A percentile compares a stretch with the other conserved stretches of the same genome.
These are phyloP conservation scores for Coemansia asiatica DNA, from an alignment of 192 early-diverging fungal genomes.

Conservation along the genomic window DNA sequence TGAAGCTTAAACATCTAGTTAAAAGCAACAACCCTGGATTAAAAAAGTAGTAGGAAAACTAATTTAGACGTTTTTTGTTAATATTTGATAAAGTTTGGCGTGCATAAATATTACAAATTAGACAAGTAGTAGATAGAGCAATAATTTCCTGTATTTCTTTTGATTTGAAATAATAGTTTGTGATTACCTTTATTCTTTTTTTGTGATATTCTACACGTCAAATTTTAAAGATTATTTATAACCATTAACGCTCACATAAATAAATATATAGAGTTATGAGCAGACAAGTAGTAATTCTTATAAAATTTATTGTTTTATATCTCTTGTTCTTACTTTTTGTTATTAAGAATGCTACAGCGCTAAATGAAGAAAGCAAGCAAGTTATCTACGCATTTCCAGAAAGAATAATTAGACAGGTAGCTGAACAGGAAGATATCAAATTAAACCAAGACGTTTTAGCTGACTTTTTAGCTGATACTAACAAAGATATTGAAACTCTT, in stretches of 20 bases:
- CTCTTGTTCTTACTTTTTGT: not conserved
- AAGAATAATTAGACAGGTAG: not conserved
- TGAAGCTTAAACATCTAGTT: too few relatives aligned
- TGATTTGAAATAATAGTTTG: too few relatives aligned
- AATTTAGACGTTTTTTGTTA: not conserved
- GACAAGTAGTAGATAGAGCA: not conserved
- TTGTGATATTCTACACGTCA: too few relatives aligned
- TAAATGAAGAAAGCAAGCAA: not conserved
- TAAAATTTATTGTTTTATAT: not conserved
- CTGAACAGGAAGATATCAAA: not conserved
- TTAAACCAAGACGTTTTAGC: not conserved
- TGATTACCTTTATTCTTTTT: too few relatives aligned
- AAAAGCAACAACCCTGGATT: too few relatives aligned
- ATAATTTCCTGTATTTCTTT: not conserved
- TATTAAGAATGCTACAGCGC: not conserved
- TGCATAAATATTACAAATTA: conserved; percentile 6
- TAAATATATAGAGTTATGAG: too few relatives aligned
- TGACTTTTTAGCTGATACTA: not conserved
- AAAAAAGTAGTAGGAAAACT: not conserved
- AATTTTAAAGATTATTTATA: too few relatives aligned
- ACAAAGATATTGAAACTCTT: not conserved
- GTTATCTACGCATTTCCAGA: not conserved
- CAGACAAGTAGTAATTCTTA: not conserved
- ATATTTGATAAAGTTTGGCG: conserved; percentile 7
- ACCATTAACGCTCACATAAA: too few relatives aligned